Evolutionary conservation across 2,329 filamentous ascomycete genomes (phyloP).

Genomic region (Aspergillus chevalieri): DNA sequence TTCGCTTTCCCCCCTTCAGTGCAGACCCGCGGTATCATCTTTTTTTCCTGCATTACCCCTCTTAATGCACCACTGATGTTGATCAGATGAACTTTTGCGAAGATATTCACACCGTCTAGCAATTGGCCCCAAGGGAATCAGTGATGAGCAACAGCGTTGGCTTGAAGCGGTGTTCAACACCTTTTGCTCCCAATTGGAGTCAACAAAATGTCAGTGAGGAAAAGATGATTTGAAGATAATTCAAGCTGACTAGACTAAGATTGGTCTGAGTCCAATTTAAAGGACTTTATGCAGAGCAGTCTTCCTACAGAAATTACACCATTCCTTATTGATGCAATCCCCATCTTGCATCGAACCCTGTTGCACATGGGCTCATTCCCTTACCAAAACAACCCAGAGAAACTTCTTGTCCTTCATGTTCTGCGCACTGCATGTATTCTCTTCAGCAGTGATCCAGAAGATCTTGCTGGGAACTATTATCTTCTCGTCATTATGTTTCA

Average conservation of each 20-base stretch:
- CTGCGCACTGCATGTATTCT: not conserved
- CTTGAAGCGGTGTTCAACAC: not conserved
- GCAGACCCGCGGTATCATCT: not conserved
- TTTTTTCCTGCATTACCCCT: not conserved
- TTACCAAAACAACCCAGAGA: constrained; percentile 1
- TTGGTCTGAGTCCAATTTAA: not conserved
- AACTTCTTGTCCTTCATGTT: not conserved
- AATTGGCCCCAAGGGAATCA: not conserved
- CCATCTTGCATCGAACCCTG: constrained; percentile 1
- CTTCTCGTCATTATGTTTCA: not conserved
- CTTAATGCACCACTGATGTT: not conserved
- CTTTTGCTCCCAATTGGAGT: not conserved
- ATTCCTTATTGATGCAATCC: not conserved
- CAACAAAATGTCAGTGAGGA: not conserved
- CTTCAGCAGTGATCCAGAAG: not conserved
- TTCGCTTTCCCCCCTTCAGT: not conserved
- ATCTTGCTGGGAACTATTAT: not conserved
- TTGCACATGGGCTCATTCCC: constrained; percentile 1
- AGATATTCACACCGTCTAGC: not conserved
- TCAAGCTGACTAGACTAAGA: not conserved
- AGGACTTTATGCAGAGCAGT: not conserved
- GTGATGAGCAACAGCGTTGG: not conserved
- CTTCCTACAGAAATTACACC: not conserved
- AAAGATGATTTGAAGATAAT: not conserved
- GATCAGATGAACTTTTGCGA: not conserved